A percentile compares a stretch with the other conserved stretches of the same genome.
These are phyloP conservation scores for Rhizopogon vesiculosus DNA, from an alignment of 768 basidiomycete genomes.

Conservation along the genomic window DNA sequence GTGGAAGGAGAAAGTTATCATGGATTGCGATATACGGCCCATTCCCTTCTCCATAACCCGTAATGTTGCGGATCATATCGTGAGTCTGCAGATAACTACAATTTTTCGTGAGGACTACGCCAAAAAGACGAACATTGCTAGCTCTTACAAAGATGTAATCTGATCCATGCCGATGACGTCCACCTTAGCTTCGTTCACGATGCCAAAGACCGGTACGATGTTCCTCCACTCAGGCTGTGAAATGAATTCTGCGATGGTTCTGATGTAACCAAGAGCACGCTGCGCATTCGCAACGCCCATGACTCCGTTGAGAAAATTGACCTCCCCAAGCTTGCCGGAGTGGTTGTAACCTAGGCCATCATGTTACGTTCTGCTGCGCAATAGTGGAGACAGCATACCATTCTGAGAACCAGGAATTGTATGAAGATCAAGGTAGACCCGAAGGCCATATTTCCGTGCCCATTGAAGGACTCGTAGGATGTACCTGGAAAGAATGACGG, in stretches of 20 bases:
- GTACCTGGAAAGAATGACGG: slow-evolving; percentile 41
- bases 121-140: not conserved
- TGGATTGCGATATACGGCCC: slow-evolving; percentile 57
- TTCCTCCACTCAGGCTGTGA: slow-evolving; percentile 66
- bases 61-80: slow-evolving; percentile 64
- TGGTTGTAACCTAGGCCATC: slow-evolving; percentile 45
- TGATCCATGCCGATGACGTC: slow-evolving; percentile 47
- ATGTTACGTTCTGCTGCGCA: not conserved
- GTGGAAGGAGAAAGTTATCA: slow-evolving; percentile 49
- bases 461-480: slow-evolving; percentile 71
- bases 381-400: slow-evolving; percentile 30
- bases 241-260: slow-evolving; percentile 76
- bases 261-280: slow-evolving; percentile 70
- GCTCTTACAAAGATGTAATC: slow-evolving; percentile 59
- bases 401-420: slow-evolving; percentile 79
- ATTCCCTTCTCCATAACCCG: slow-evolving; percentile 62
- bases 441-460: slow-evolving; percentile 88
- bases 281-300: slow-evolving; percentile 90
- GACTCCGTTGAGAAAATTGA: slow-evolving; percentile 63
- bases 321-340: slow-evolving; percentile 53
- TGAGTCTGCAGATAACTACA: slow-evolving; percentile 52
- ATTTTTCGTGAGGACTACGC: not conserved
- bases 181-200: slow-evolving; percentile 59
- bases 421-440: slow-evolving; percentile 78
- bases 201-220: slow-evolving; percentile 56